Percentiles rank a stretch among this genome's conserved stretches.
phyloP scores from a whole-genome alignment of 2,329 filamentous ascomycete species.

The Colletotrichum phormii region DNA sequence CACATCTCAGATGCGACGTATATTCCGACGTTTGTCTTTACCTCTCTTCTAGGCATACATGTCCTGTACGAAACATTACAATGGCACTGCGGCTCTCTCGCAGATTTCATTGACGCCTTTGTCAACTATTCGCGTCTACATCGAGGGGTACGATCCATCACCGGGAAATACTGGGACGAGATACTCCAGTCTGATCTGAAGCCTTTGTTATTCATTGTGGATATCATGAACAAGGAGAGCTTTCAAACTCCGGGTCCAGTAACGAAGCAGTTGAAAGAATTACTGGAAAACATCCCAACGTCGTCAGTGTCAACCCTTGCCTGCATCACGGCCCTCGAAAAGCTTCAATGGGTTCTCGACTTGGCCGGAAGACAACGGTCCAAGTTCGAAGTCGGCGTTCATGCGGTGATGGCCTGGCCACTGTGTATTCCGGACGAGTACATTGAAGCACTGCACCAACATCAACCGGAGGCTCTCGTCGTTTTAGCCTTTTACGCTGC shows the following conservation, averaged over 20 bases:
- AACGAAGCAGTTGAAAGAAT: neutral
- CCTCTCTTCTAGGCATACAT: slow-evolving; percentile 47
- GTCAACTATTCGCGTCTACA: slow-evolving; percentile 46
- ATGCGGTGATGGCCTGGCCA: slow-evolving; percentile 49
- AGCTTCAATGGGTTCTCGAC: slow-evolving; percentile 38
- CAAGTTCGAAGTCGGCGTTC: slow-evolving; percentile 13
- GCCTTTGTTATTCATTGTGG: slow-evolving; percentile 37
- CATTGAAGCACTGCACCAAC: slow-evolving; percentile 47
- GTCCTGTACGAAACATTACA: slow-evolving; percentile 51
- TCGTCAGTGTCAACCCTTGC: slow-evolving; percentile 13
- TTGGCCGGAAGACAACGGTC: neutral
- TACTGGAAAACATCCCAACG: neutral
- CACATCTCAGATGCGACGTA: slow-evolving; percentile 39
- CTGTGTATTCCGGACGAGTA: slow-evolving; percentile 48
- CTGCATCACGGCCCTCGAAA: slow-evolving; percentile 24
- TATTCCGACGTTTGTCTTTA: slow-evolving; percentile 46
- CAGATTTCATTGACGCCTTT: slow-evolving; percentile 43
- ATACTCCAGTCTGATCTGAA: slow-evolving; percentile 41
- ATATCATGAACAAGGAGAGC: neutral
- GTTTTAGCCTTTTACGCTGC: slow-evolving; percentile 56
- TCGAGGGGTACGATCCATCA: slow-evolving; percentile 43
- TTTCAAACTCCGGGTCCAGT: neutral
- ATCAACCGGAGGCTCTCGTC: slow-evolving; percentile 52
- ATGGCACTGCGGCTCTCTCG: slow-evolving; percentile 43
- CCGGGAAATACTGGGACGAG: slow-evolving; percentile 35